Percentiles rank a stretch among this genome's conserved stretches.
Evolutionary conservation across 2,329 filamentous ascomycete species (phyloP).

Genomic region (Whalleya microplaca): DNA sequence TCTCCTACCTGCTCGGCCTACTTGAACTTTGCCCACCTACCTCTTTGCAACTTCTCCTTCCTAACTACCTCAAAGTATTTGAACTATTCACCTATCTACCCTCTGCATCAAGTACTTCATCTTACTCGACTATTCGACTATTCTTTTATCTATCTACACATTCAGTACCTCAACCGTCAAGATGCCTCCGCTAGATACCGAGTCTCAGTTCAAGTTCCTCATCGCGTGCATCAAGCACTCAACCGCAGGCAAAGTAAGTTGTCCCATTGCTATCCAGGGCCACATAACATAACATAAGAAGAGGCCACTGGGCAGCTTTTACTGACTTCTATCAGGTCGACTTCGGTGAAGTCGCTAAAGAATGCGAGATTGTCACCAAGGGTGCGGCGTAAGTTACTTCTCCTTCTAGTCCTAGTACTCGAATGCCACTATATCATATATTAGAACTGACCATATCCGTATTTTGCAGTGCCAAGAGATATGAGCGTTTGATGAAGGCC

Average conservation of each 20-base stretch:
- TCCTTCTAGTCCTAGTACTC: background rate
- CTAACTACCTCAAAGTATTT: background rate
- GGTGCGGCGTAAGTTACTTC: conserved; percentile 68
- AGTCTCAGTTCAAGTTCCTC: conserved; percentile 66
- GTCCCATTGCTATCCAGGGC: background rate
- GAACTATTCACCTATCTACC: too few species aligned
- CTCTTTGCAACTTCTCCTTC: background rate
- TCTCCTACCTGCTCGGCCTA: background rate
- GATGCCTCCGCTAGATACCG: conserved; percentile 55
- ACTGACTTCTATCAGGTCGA: conserved; percentile 56
- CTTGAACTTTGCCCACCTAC: background rate
- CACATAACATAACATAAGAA: background rate
- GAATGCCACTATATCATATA: too few species aligned
- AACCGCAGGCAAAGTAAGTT: conserved; percentile 60
- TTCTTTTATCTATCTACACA: conserved; percentile 1
- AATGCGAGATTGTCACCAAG: conserved; percentile 66
- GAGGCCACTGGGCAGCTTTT: conserved; percentile 5
- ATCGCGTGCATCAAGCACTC: conserved; percentile 67
- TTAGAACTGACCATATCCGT: background rate
- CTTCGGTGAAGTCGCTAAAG: conserved; percentile 65
- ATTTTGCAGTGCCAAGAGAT: conserved; percentile 63
- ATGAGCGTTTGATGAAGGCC: conserved; percentile 67
- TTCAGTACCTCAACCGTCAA: conserved; percentile 26
- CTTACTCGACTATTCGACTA: background rate
- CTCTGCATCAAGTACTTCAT: background rate